Conservation (phyloP, 2,329 filamentous ascomycete species). For the Stagonosporopsis cucurbitacearum region DNA sequence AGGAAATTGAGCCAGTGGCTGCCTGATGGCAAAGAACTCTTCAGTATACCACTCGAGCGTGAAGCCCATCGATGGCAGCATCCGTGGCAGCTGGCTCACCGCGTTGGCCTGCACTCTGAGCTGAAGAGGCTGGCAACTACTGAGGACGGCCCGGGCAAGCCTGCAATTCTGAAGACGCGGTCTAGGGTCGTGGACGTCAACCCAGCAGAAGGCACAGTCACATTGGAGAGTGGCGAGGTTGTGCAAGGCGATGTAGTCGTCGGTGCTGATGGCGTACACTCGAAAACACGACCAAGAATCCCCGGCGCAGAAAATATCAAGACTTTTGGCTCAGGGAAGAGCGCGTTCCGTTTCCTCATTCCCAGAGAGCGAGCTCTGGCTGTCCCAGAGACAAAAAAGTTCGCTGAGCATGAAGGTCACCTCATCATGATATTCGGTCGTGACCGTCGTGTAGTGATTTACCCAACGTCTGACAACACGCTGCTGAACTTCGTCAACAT, state of each 20-base stretch:
- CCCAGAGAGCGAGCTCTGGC: slow-evolving; percentile 52
- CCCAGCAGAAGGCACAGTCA: slow-evolving; percentile 29
- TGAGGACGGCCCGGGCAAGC: slow-evolving; percentile 43
- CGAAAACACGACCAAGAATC: slow-evolving; percentile 36
- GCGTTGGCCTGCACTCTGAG: slow-evolving; percentile 60
- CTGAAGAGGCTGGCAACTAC: slow-evolving; percentile 58
- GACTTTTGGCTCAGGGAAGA: slow-evolving; percentile 59
- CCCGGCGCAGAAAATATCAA: slow-evolving; percentile 42
- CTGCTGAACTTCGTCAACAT: slow-evolving; percentile 57
- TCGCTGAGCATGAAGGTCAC: slow-evolving; percentile 49
- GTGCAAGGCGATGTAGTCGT: slow-evolving; percentile 59
- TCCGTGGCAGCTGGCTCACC: slow-evolving; percentile 61
- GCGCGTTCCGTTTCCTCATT: slow-evolving; percentile 64
- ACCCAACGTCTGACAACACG: slow-evolving; percentile 56
- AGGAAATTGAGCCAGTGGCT: slow-evolving; percentile 48
- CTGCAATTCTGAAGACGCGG: slow-evolving; percentile 51
- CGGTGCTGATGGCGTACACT: slow-evolving; percentile 63
- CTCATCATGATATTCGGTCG: slow-evolving; percentile 54
- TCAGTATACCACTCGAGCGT: slow-evolving; percentile 46
- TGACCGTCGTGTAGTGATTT: slow-evolving; percentile 56
- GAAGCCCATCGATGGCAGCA: slow-evolving; percentile 58
- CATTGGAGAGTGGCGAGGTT: slow-evolving; percentile 49
- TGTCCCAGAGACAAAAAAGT: slow-evolving; percentile 50
- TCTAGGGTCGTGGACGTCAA: slow-evolving; percentile 56
- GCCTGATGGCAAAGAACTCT: slow-evolving; percentile 45